These are phyloP conservation scores for Ogataea populi-albae DNA, from an alignment of 805 yeast species.

Conservation along the genomic window DNA sequence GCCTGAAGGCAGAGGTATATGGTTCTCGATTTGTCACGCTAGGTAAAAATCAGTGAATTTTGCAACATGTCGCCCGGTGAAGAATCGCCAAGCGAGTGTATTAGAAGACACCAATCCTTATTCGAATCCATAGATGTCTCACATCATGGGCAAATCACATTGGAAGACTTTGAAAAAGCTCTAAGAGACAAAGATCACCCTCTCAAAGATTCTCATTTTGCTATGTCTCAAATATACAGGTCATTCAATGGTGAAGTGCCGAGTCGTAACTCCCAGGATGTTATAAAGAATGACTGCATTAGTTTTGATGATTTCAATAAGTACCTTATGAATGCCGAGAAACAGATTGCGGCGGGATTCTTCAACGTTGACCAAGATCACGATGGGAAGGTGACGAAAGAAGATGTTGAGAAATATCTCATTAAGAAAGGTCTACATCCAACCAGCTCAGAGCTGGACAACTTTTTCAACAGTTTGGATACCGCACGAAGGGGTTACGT, in stretches of 20 bases:
- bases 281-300: slow-evolving; percentile 38
- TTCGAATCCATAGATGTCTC: slow-evolving; percentile 44
- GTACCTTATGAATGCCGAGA: slow-evolving; percentile 66
- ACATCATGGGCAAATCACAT: slow-evolving; percentile 47
- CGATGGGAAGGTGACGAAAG: slow-evolving; percentile 65
- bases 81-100: slow-evolving; percentile 22
- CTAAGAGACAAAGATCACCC: slow-evolving; percentile 57
- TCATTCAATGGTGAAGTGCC: slow-evolving; percentile 46
- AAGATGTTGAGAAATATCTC: slow-evolving; percentile 68
- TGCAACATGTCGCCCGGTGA: slow-evolving; percentile 1
- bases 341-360: slow-evolving; percentile 68
- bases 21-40: no score
- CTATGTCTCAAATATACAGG: slow-evolving; percentile 54
- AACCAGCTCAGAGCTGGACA: slow-evolving; percentile 48
- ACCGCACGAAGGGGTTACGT: slow-evolving; percentile 60
- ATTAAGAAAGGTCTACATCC: slow-evolving; percentile 52
- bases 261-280: no score
- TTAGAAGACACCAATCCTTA: slow-evolving; percentile 37
- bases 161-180: slow-evolving; percentile 47
- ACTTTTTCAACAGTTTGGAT: slow-evolving; percentile 56
- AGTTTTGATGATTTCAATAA: slow-evolving; percentile 65
- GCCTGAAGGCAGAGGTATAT: no score
- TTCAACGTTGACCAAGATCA: slow-evolving; percentile 62
- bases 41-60: not conserved
- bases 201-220: slow-evolving; percentile 54